phyloP scores from a whole-genome alignment of 176 grass and related monocot species.

The Puya raimondii region DNA sequence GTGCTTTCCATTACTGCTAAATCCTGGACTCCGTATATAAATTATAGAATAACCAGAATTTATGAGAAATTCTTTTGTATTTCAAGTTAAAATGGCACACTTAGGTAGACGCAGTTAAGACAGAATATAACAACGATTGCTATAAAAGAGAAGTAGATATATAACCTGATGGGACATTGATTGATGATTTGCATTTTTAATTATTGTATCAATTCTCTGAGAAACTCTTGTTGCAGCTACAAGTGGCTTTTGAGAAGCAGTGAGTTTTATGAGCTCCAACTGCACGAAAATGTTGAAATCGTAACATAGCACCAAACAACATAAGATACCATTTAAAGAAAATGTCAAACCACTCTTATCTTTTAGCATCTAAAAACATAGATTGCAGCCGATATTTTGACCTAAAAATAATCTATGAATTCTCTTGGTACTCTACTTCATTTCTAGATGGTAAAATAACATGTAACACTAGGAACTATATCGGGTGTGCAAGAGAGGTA shows the following conservation, averaged over 20 bases:
- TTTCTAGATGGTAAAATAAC: background rate
- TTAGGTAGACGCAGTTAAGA: background rate
- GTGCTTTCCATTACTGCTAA: constrained; percentile 69
- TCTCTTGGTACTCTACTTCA: background rate
- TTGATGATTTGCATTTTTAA: constrained; percentile 46
- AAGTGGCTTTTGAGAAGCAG: constrained; percentile 75
- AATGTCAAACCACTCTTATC: background rate
- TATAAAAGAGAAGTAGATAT: background rate
- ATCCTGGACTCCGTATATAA: constrained; percentile 41
- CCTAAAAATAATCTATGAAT: no score
- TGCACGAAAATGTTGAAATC: constrained; percentile 27
- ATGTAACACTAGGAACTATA: background rate
- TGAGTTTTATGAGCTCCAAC: constrained; percentile 89
- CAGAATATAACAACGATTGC: background rate
- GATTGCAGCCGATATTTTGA: no score
- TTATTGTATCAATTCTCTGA: constrained; percentile 62
- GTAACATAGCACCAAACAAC: constrained; percentile 6
- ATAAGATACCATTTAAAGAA: constrained; percentile 4
- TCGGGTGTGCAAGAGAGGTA: constrained; percentile 29
- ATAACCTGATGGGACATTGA: constrained; percentile 61
- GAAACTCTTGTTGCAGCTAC: constrained; percentile 66
- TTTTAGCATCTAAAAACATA: no score
- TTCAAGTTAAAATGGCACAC: background rate
- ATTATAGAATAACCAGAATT: background rate
- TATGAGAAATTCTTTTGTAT: constrained; percentile 3